Percentiles rank a stretch among this genome's conserved stretches.
phyloP scores from a whole-genome alignment of 2,329 filamentous ascomycete species.

The Trichoderma aggressivum region DNA sequence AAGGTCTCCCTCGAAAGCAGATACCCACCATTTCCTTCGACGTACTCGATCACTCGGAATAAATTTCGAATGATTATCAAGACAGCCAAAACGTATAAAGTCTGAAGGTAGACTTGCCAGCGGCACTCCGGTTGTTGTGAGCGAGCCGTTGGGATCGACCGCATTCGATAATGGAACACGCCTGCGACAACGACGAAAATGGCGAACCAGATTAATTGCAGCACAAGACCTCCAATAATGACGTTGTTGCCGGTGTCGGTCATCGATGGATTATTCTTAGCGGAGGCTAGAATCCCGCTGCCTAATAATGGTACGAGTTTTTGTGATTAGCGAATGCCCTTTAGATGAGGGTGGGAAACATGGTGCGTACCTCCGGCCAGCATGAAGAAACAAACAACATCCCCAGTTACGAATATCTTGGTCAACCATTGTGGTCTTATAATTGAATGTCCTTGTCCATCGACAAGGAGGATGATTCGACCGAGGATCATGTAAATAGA shows the following conservation, averaged over 20 bases:
- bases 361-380: background rate
- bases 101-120: constrained; percentile 36
- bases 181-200: constrained; percentile 50
- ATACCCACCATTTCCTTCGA: constrained; percentile 40
- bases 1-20: constrained; percentile 40
- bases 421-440: constrained; percentile 44
- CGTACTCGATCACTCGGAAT: constrained; percentile 49
- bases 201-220: constrained; percentile 57
- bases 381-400: constrained; percentile 48
- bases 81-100: constrained; percentile 36
- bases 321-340: background rate
- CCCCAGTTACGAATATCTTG: constrained; percentile 52
- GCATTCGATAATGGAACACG: constrained; percentile 45
- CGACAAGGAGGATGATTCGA: constrained; percentile 40
- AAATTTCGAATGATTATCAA: constrained; percentile 44
- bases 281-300: background rate
- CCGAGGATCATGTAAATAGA: constrained; percentile 51
- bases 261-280: background rate
- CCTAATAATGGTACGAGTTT: background rate
- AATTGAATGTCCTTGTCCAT: constrained; percentile 34
- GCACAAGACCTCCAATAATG: constrained; percentile 52
- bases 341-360: background rate
- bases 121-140: constrained; percentile 16
- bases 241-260: constrained; percentile 45
- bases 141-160: constrained; percentile 4